Base-by-base conservation (phyloP, 2,329 filamentous ascomycete genomes). In the Claviceps maximensis region DNA sequence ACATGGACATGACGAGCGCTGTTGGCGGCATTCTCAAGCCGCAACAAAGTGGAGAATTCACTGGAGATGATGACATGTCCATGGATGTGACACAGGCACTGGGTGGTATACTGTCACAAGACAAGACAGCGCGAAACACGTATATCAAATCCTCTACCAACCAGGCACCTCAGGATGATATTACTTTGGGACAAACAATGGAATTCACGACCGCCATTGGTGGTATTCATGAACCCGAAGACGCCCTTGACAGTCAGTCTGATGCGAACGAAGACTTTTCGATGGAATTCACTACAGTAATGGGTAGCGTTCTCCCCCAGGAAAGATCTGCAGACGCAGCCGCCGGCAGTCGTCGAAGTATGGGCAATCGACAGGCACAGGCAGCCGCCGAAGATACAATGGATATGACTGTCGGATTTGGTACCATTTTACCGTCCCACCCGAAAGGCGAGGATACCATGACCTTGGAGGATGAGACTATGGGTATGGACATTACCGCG, bases 81-180 rank as follows among this genome's bases (percentile, higher is more conserved):
- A 96, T 97, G 91, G 91, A 97, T 60, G 87, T 96, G 8, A 96
- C 91, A 2, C 82, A 80, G 52, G 87, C 82, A 9, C 74, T 95
- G 51, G 91, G 91, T 9, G 80, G 84, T 3, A 96, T 97, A 52
- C 68, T 95, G 21, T 71, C 76, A 5, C 74, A 71, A 40, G 55
- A 51, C 7, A 60, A 57, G 49, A 45, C 44, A 15, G 31, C n/a
- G 49, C 49, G 25, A 40, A 27, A 33, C 19, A 4, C 33, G 25
- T n/a, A 44, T 40, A 19, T 17, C 23, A 33, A 19, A 36, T 31
- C 45, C 23, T 31, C 23, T 15, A 51, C 48, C 15, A 44, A 46
- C 33, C 58, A 19, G 49, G 15, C 45, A 36, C n/a, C 21, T 40
- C 21, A 65, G 21, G 67, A 67, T 25, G 66, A 69, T 31, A 64